Percentiles rank a stretch among this genome's conserved stretches.
Conservation (phyloP, 768 basidiomycete genomes). For the Phallus indusiatus region DNA sequence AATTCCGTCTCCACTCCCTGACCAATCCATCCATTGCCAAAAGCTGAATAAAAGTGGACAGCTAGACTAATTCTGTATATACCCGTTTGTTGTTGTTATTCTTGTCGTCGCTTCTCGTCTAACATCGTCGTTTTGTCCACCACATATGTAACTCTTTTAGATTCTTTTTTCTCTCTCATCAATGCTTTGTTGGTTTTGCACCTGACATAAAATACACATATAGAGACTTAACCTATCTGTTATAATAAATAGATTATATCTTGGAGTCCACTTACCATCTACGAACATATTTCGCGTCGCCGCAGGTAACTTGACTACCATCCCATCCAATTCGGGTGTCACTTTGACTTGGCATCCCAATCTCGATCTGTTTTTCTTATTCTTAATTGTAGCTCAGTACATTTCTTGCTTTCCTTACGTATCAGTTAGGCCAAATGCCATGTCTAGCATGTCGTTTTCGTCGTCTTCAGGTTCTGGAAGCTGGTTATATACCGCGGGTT, state of each 20-base stretch:
- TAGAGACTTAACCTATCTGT: background rate
- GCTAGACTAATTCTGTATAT: background rate
- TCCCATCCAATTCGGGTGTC: constrained; percentile 74
- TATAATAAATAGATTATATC: background rate
- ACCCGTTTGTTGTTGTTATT: background rate
- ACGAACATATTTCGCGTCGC: constrained; percentile 98
- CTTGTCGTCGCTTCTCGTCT: background rate
- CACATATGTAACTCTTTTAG: background rate
- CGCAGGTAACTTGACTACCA: constrained; percentile 74
- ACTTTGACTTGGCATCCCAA: constrained; percentile 49
- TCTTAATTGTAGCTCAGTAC: background rate
- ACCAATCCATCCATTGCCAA: background rate
- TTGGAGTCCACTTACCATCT: constrained; percentile 50
- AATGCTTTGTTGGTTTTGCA: constrained; percentile 1
- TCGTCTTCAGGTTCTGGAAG: constrained; percentile 94
- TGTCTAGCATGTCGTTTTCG: constrained; percentile 97
- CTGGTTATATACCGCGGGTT: constrained; percentile 70
- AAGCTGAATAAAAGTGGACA: background rate
- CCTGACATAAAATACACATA: background rate
- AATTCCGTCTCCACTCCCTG: background rate
- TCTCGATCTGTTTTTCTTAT: constrained; percentile 24
- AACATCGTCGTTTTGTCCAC: background rate
- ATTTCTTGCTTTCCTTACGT: constrained; percentile 40
- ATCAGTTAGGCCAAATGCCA: constrained; percentile 94
- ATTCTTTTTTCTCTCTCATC: too few relatives aligned